Conservation (phyloP, 2,329 filamentous ascomycete species). For the Nectriaceae sp. region DNA sequence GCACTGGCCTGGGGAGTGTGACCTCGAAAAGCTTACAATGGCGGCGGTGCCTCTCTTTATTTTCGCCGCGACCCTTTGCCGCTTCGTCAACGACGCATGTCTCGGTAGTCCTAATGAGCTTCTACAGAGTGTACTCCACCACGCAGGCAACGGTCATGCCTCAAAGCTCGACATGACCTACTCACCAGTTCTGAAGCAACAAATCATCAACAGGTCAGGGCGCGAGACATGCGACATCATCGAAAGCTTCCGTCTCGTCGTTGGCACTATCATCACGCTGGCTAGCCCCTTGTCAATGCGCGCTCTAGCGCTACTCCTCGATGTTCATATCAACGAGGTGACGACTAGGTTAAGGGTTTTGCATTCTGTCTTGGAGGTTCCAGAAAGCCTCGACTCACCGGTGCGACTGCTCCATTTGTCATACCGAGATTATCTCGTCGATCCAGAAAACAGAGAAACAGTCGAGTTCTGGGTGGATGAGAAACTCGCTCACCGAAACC, state of each 20-base stretch:
- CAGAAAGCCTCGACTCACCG: not conserved
- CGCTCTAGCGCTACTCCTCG: conserved; percentile 30
- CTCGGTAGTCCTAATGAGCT: conserved; percentile 11
- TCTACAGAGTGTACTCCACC: conserved; percentile 16
- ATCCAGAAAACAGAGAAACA: too few species aligned
- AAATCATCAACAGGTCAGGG: conserved; percentile 1
- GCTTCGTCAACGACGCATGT: conserved; percentile 25
- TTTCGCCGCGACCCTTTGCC: conserved; percentile 34
- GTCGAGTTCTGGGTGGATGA: conserved; percentile 40
- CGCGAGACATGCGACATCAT: conserved; percentile 4
- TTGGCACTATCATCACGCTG: conserved; percentile 34
- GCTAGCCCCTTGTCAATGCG: conserved; percentile 30
- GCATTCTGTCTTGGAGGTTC: conserved; percentile 27
- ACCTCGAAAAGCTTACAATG: conserved; percentile 18
- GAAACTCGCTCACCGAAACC: conserved; percentile 27
- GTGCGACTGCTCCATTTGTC: conserved; percentile 34
- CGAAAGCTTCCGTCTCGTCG: conserved; percentile 28
- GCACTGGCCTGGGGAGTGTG: conserved; percentile 30
- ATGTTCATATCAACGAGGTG: conserved; percentile 16
- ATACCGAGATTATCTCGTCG: conserved; percentile 41
- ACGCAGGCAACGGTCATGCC: too few species aligned
- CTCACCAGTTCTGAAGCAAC: conserved; percentile 15
- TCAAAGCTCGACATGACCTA: conserved; percentile 20
- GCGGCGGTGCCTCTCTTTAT: conserved; percentile 39
- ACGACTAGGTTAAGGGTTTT: conserved; percentile 27